Base-by-base conservation (phyloP, 2,329 filamentous ascomycete genomes). In the Cercospora sp. region DNA sequence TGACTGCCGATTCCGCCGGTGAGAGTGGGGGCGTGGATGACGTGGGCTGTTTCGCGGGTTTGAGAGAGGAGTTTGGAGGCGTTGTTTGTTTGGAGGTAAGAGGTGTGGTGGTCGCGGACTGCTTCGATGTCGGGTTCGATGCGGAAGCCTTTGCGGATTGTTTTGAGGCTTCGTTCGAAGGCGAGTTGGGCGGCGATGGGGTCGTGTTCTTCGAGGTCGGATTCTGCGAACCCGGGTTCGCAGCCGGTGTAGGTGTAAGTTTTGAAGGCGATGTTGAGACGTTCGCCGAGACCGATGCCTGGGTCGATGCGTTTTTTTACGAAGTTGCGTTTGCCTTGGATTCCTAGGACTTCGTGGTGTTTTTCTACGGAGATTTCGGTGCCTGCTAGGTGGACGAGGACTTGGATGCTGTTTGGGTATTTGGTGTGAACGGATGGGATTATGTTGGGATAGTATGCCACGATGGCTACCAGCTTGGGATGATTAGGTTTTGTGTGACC, bases 151-250 rank as follows among this genome's bases (percentile, higher is more conserved):
- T 84, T 84, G 48, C 88, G 83, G 40, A 91, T 81, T 0, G 83
- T 79, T 1, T 82, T 82, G 66, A 94, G 75, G 40, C 87, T 89
- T 7, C 91, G 83, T n/a, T 84, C 87, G 85, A 89, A 93, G 0
- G 91, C 90, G 20, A 93, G 75, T n/a, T 86, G 84, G 1, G 89
- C 86, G 0, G 85, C 85, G 3, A 91, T 81, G 9, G 84, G 82
- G 70, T 92, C 85, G 73, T 88, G 93, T 71, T 90, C 87, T 2
- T 91, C 88, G 33, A 91, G 77, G 65, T 92, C 87, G 20, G 85
- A 84, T 78, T 93, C 90, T 0, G 91, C 91, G 70, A 94, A 93
- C 0, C 91, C 91, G 0, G 87, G 80, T 61, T 87, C 80, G 0
- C 79, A 86, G 68, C 83, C 81, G 10, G 84, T 82, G 71, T 90